Percentiles rank a stretch among this genome's conserved stretches.
These are phyloP conservation scores for Phytophthora podocarpi DNA, from an alignment of 352 stramenopile genomes.

Conservation along the genomic window DNA sequence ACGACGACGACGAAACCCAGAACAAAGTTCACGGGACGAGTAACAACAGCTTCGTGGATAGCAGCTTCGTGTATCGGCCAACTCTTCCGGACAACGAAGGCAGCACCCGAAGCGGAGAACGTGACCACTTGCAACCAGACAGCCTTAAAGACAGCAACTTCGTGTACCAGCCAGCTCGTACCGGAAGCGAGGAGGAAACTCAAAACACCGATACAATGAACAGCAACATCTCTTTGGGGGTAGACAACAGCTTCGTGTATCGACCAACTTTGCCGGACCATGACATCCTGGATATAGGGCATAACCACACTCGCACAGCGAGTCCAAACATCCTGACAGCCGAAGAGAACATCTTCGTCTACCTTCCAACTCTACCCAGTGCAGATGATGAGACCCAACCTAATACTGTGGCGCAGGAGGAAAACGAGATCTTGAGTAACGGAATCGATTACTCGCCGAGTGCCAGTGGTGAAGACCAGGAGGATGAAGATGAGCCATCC, in stretches of 20 bases:
- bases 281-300: background rate
- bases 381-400: background rate
- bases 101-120: background rate
- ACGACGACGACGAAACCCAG: constrained; percentile 14
- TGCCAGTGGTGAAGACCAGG: background rate
- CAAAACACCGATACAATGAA: background rate
- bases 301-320: background rate
- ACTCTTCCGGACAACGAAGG: background rate
- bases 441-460: background rate
- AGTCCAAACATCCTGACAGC: background rate
- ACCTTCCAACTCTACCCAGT: constrained; percentile 2
- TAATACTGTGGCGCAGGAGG: background rate
- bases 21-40: background rate
- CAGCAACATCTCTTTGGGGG: background rate
- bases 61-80: constrained; percentile 16
- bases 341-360: constrained; percentile 1
- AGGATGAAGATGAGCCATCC: background rate
- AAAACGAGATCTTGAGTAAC: background rate
- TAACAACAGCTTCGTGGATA: constrained; percentile 15
- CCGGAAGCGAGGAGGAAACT: background rate
- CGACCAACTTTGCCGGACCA: constrained; percentile 10
- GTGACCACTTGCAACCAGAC: background rate
- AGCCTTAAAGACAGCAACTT: background rate
- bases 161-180: background rate
- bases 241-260: background rate